A percentile compares a stretch with the other conserved stretches of the same genome.
phyloP scores from a whole-genome alignment of 2,329 filamentous ascomycete genomes.

The Colletotrichum orbiculare region DNA sequence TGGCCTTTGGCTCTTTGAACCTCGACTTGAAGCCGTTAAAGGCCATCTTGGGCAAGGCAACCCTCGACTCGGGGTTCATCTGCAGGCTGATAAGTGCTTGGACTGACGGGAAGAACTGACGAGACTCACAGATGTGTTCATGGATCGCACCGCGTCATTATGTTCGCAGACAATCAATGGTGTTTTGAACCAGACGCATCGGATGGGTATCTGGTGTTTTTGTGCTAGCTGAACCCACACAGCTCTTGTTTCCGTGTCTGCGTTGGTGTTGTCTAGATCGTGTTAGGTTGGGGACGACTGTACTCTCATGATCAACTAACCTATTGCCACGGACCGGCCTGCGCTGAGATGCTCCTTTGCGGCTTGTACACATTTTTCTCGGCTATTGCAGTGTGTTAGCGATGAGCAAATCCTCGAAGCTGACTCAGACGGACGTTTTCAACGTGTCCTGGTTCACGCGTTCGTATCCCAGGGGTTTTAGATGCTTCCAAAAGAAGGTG shows the following conservation, averaged over 20 bases:
- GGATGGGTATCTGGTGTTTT: constrained; percentile 77
- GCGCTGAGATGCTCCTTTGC: constrained; percentile 73
- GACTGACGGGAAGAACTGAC: too few species aligned
- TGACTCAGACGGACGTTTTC: constrained; percentile 65
- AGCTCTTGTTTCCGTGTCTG: constrained; percentile 80
- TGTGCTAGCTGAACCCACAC: constrained; percentile 82
- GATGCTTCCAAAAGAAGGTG: constrained; percentile 83
- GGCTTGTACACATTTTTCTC: constrained; percentile 76
- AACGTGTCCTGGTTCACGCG: constrained; percentile 91
- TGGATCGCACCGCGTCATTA: constrained; percentile 85
- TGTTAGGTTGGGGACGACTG: background rate
- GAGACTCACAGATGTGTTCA: constrained; percentile 60
- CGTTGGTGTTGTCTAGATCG: constrained; percentile 89
- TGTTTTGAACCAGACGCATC: constrained; percentile 87
- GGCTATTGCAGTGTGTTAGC: constrained; percentile 46
- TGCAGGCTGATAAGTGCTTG: constrained; percentile 42
- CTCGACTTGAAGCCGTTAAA: constrained; percentile 81
- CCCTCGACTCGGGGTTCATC: constrained; percentile 86
- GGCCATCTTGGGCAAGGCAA: constrained; percentile 79
- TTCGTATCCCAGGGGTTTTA: constrained; percentile 83
- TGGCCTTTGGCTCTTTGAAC: constrained; percentile 75
- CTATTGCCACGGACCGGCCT: constrained; percentile 79
- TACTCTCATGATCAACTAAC: constrained; percentile 60
- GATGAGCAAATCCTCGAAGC: background rate
- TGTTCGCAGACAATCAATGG: constrained; percentile 78